Conservation (phyloP, 2,329 filamentous ascomycete species). For the Nemania sp. region DNA sequence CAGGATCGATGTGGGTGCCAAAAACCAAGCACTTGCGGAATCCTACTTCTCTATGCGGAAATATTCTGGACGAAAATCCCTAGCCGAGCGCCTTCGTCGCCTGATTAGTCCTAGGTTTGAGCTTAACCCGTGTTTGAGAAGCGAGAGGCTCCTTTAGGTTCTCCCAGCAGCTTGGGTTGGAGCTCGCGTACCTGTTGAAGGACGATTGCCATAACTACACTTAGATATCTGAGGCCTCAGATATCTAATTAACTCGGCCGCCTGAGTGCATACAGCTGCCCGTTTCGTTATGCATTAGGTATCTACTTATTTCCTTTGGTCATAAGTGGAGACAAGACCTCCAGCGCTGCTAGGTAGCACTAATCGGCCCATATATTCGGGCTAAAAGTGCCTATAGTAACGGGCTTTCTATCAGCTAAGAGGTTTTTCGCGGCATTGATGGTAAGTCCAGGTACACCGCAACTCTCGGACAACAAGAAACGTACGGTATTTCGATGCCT, state of each 20-base stretch:
- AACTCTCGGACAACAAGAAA: not conserved
- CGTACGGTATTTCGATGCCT: not conserved
- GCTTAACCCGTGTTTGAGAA: not conserved
- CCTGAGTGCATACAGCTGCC: not conserved
- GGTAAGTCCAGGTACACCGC: not conserved
- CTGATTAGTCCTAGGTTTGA: not conserved
- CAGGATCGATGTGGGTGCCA: conserved; percentile 10
- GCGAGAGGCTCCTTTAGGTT: not conserved
- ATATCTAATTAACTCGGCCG: not conserved
- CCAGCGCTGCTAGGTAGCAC: not conserved
- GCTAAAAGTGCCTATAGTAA: not conserved
- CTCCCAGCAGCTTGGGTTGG: not conserved
- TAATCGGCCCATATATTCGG: conserved; percentile 1
- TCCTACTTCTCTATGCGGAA: conserved; percentile 5
- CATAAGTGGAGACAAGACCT: not conserved
- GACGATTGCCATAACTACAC: not conserved
- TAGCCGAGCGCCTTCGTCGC: not conserved
- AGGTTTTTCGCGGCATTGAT: not conserved
- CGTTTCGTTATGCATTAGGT: not conserved
- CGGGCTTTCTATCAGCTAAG: not conserved
- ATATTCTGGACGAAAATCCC: conserved; percentile 3
- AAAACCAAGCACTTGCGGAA: conserved; percentile 6
- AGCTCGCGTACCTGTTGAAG: not conserved
- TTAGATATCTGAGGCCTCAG: not conserved
- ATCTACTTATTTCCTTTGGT: not conserved